Percentiles rank a stretch among this genome's conserved stretches.
phyloP scores from a whole-genome alignment of 129 eudicot species.

The Deinandra increscens region DNA sequence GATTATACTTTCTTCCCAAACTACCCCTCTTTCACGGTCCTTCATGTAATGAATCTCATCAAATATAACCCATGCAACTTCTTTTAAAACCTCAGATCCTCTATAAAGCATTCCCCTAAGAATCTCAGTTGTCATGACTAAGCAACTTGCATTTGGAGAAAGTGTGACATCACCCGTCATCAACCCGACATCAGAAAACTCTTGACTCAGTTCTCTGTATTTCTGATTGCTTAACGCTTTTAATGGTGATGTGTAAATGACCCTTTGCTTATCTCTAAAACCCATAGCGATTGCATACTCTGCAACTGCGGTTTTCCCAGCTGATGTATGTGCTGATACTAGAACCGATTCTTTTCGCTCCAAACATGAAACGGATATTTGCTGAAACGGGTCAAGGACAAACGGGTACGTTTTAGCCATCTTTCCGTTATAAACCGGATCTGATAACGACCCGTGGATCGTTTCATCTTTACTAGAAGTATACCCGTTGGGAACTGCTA shows the following conservation, averaged over 20 bases:
- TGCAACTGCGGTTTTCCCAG: slow-evolving; percentile 98
- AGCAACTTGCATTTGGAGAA: slow-evolving; percentile 88
- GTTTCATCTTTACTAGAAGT: slow-evolving; percentile 49
- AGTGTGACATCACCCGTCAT: slow-evolving; percentile 98
- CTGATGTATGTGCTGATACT: slow-evolving; percentile 97
- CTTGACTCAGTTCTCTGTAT: slow-evolving; percentile 86
- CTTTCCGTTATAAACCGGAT: slow-evolving; percentile 62
- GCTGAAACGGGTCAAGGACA: slow-evolving; percentile 87
- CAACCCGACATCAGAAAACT: slow-evolving; percentile 93
- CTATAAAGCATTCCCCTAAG: slow-evolving; percentile 95
- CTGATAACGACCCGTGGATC: slow-evolving; percentile 73
- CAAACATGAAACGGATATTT: slow-evolving; percentile 81
- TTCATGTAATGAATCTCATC: slow-evolving; percentile 98
- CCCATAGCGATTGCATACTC: slow-evolving; percentile 98
- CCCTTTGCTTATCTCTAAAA: slow-evolving; percentile 90
- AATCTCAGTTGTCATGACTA: slow-evolving; percentile 97
- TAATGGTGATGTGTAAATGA: slow-evolving; percentile 87
- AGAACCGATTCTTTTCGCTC: slow-evolving; percentile 85
- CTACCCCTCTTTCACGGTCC: slow-evolving; percentile 96
- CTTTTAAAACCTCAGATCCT: slow-evolving; percentile 93
- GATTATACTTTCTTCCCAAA: slow-evolving; percentile 98
- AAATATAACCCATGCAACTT: slow-evolving; percentile 98
- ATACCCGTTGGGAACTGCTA: slow-evolving; percentile 85
- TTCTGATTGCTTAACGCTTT: slow-evolving; percentile 95
- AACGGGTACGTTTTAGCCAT: slow-evolving; percentile 79